Conservation (phyloP, 306 rosid species). For the Fragaria ananassa region DNA sequence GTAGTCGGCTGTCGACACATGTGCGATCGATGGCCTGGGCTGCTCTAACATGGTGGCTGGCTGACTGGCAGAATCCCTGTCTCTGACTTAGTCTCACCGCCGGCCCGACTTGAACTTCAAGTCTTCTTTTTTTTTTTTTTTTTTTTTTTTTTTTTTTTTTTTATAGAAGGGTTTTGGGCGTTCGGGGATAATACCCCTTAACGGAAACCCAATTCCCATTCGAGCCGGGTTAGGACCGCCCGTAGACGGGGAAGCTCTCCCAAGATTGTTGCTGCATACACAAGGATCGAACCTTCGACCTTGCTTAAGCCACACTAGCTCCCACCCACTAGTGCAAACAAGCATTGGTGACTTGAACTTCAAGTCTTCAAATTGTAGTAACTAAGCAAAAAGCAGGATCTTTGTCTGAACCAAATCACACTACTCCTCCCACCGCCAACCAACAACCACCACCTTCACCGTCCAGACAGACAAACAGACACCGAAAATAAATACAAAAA, state of each 20-base stretch:
- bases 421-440: background rate
- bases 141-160: no score
- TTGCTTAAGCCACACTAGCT: no score
- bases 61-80: background rate
- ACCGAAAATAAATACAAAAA: background rate
- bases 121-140: no score
- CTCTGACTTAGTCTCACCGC: background rate
- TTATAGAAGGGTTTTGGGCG: no score
- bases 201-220: no score
- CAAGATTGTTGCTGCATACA: no score
- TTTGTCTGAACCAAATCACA: constrained; percentile 11
- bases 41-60: background rate
- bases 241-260: no score
- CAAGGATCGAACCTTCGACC: no score
- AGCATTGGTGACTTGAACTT: background rate
- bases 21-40: background rate
- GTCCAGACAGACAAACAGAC: background rate
- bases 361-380: background rate
- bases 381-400: background rate
- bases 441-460: constrained; percentile 1
- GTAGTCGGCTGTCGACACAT: background rate
- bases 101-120: background rate
- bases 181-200: no score
- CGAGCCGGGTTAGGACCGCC: no score
- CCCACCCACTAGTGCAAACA: no score